A percentile compares a stretch with the other conserved stretches of the same genome.
These are phyloP conservation scores for Prunus davidiana DNA, from an alignment of 306 rosid species.

Conservation along the genomic window DNA sequence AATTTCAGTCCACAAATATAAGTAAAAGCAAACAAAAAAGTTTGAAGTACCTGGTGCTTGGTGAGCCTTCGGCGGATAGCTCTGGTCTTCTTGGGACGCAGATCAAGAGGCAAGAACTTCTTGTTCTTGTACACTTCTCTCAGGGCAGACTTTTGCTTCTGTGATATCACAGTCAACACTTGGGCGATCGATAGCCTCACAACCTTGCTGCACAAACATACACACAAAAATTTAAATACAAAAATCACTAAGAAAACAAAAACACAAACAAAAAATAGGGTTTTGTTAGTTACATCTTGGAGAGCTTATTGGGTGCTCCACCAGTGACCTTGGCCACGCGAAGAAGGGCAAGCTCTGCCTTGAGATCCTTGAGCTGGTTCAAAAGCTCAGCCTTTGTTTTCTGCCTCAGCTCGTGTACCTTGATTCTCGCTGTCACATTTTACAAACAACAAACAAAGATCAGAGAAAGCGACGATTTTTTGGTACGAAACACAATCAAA, in stretches of 20 bases:
- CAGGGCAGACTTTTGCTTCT: constrained; percentile 87
- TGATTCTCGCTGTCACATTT: constrained; percentile 71
- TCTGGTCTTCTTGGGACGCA: constrained; percentile 97
- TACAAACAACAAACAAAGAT: neutral
- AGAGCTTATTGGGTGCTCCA: constrained; percentile 97
- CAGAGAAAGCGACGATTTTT: neutral
- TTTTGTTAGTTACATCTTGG: constrained; percentile 62
- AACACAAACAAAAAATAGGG: constrained; percentile 1
- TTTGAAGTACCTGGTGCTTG: constrained; percentile 71
- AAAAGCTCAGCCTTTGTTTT: constrained; percentile 64
- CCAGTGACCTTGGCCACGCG: constrained; percentile 99
- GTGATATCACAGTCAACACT: constrained; percentile 92
- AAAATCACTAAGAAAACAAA: neutral
- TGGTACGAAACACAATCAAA: neutral
- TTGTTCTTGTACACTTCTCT: constrained; percentile 88
- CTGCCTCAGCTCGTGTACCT: constrained; percentile 93
- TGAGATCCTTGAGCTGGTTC: constrained; percentile 89
- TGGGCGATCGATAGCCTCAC: constrained; percentile 90
- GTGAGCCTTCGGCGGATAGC: constrained; percentile 93
- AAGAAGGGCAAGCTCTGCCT: constrained; percentile 89
- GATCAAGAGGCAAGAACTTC: constrained; percentile 92
- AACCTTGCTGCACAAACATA: constrained; percentile 64
- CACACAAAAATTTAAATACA: neutral
- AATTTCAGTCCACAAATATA: neutral
- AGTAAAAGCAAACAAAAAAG: neutral